Evolutionary conservation across 2,329 filamentous ascomycete species (phyloP), one percentile per base, ranked within the genome.

Genomic region (Podosphaera fusca): DNA sequence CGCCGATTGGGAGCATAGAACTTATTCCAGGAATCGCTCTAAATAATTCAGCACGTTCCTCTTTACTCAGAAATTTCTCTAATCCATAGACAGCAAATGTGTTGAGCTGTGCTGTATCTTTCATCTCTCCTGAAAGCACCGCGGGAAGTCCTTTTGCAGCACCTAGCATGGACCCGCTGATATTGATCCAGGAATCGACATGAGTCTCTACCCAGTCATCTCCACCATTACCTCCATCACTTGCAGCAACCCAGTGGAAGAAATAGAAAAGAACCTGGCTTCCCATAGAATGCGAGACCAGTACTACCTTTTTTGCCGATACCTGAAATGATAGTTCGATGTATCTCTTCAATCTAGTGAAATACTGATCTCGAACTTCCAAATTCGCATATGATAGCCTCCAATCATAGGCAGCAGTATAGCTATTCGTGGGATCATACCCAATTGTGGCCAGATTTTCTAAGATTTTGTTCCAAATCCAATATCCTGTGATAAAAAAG

Each of bases 251-350:
- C 81, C 81, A 84, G 62, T 82, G 80, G 65, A 75, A 78, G 64
- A 82, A 85, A 68, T 84, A 94, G 69, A 94, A 90, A 4, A 94
- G 73, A 0, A 98, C 90, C 67, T 96, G 92, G 51, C 87, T 92
- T 51, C 92, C 92, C 92, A 98, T 98, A 67, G 87, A 95, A 74
- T 98, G 92, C 0, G 88, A 95, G 6, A 90, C 79, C 12, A 98
- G 72, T 0, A 89, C 85, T 8, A 84, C 82, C 66, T 98, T 98
- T 64, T 83, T 80, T 36, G 80, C 79, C 4, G 81, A 79, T 1
- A 87, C 78, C n/a, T 75, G 71, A 45, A 85, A 77, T 0, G 85
- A 87, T 34, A 85, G 79, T 71, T 98, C 92, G 63, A 98, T 90
- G 67, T 95, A 84, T 33, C 79, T 80, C 72, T 95, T 95, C 47